phyloP scores from a whole-genome alignment of 2,329 filamentous ascomycete species.

The Monosporascus ibericus region DNA sequence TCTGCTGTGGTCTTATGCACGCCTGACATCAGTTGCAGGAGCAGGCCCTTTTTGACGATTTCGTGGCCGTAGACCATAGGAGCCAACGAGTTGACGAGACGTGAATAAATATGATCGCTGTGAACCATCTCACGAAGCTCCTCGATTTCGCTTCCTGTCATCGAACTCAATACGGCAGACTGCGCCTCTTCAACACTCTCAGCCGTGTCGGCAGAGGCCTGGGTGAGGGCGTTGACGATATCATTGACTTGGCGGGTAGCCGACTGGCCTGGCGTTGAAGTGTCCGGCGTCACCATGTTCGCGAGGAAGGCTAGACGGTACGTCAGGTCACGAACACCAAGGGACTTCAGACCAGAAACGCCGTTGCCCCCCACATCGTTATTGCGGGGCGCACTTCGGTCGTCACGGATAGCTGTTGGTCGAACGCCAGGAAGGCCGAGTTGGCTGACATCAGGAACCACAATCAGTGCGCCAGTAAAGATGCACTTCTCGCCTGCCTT shows the following conservation, averaged over 20 bases:
- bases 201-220: slow-evolving; percentile 61
- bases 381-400: slow-evolving; percentile 63
- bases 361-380: slow-evolving; percentile 79
- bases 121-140: slow-evolving; percentile 92
- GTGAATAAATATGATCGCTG: slow-evolving; percentile 88
- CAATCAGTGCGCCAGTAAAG: slow-evolving; percentile 92
- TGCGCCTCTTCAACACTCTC: slow-evolving; percentile 80
- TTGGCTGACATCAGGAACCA: slow-evolving; percentile 94
- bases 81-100: slow-evolving; percentile 86
- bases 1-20: slow-evolving; percentile 88
- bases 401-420: slow-evolving; percentile 79
- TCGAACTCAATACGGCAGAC: slow-evolving; percentile 76
- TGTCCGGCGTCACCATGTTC: slow-evolving; percentile 92
- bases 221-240: slow-evolving; percentile 77
- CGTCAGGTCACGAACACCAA: slow-evolving; percentile 91
- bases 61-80: slow-evolving; percentile 97
- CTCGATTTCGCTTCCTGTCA: slow-evolving; percentile 82
- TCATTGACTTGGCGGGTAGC: slow-evolving; percentile 73
- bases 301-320: slow-evolving; percentile 95
- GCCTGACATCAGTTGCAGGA: slow-evolving; percentile 93
- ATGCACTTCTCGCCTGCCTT: slow-evolving; percentile 98
- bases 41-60: slow-evolving; percentile 92
- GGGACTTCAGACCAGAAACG: slow-evolving; percentile 79
- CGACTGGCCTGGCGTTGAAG: slow-evolving; percentile 69
- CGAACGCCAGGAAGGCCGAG: slow-evolving; percentile 81